phyloP scores from a whole-genome alignment of 1,284 basidiomycete genomes.

The Fomitopsis pinicola region DNA sequence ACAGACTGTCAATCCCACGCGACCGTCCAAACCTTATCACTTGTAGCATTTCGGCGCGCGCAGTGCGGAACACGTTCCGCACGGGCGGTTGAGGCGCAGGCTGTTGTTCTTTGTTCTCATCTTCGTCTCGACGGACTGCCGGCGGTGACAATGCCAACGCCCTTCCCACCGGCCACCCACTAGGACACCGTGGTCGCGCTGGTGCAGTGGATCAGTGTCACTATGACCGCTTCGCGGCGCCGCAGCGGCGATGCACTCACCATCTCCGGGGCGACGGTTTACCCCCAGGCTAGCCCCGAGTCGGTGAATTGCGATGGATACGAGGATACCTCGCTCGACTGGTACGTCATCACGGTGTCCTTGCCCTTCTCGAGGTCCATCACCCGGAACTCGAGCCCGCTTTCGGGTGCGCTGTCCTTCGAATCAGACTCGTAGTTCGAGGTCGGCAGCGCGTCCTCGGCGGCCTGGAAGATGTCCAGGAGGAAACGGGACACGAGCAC shows the following conservation, averaged over 20 bases:
- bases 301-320: not conserved
- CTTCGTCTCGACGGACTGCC: not conserved
- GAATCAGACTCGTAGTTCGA: not conserved
- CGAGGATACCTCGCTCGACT: not conserved
- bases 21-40: not conserved
- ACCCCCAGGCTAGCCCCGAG: not conserved
- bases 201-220: not conserved
- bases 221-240: not conserved
- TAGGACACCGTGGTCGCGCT: not conserved
- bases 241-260: not conserved
- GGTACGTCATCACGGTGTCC: not conserved
- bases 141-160: not conserved
- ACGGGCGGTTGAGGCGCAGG: not conserved
- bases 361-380: not conserved
- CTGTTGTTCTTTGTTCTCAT: not conserved
- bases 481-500: not conserved
- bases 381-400: not conserved
- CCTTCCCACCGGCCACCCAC: not conserved
- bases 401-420: not conserved
- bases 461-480: not conserved
- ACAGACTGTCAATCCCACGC: not conserved
- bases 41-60: not conserved
- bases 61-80: not conserved
- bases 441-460: not conserved
- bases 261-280: not conserved